These are phyloP conservation scores for Collybia mongolica DNA, from an alignment of 768 basidiomycete genomes.

Conservation along the genomic window DNA sequence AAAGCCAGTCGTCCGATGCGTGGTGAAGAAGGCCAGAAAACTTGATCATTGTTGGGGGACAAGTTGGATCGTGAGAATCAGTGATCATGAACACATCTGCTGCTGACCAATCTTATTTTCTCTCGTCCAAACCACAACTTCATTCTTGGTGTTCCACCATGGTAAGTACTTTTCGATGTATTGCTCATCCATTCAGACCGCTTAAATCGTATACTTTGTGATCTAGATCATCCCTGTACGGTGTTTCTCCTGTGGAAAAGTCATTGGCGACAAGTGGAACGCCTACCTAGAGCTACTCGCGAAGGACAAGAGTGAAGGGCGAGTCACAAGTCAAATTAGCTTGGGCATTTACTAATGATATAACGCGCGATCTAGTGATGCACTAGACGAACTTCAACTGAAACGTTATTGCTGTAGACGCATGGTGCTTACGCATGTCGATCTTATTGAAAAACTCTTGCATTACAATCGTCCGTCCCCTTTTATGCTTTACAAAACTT, in stretches of 20 bases:
- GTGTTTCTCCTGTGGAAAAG: conserved; percentile 96
- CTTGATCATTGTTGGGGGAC: no score
- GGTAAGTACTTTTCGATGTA: no score
- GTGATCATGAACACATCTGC: no score
- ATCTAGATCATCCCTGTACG: conserved; percentile 93
- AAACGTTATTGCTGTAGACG: conserved; percentile 95
- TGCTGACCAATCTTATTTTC: no score
- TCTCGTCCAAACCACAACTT: no score
- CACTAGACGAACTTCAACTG: conserved; percentile 83
- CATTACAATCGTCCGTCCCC: conserved; percentile 86
- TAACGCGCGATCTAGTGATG: conserved; percentile 55
- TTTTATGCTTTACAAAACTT: background rate
- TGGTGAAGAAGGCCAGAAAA: no score
- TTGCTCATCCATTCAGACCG: no score
- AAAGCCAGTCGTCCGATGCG: no score
- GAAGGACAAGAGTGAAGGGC: conserved; percentile 89
- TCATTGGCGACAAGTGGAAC: conserved; percentile 96
- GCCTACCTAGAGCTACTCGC: conserved; percentile 81
- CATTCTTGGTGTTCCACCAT: no score
- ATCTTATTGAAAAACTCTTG: conserved; percentile 94
- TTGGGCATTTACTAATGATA: background rate
- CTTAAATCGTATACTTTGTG: background rate
- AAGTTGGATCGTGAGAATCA: no score
- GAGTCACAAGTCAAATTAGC: conserved; percentile 22
- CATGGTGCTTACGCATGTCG: conserved; percentile 97